Evolutionary conservation across 148 eudicot species (phyloP), one percentile per base, ranked within the genome.

Genomic region (Arctostaphylos glauca): DNA sequence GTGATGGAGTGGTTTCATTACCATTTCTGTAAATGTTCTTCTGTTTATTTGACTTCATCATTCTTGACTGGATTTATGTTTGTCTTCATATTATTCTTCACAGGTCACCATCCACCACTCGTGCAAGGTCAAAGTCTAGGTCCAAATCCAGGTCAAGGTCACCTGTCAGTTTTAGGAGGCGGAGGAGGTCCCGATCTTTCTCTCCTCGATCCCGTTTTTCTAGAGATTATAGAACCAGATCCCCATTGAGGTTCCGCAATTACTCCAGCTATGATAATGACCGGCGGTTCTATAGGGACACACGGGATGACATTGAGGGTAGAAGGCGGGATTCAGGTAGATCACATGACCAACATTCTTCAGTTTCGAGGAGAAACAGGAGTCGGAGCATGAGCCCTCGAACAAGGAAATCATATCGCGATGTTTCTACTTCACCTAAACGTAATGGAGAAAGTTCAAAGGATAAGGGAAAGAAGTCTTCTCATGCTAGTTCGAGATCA

Each of bases 311-410:
- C 13, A 80, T 86, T 83, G 91, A 88, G 83, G 84, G 83, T 78
- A 87, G 93, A 82, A 89, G 95, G 68, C 82, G 91, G 64, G 92
- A 91, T 75, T 86, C 86, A 25, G 89, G 84, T 76, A 89, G 93
- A 25, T 91, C 87, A 31, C 84, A 85, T 80, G 94, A 92, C 82
- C 85, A 88, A 53, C 90, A 78, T 86, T 87, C 89, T 72, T 90
- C 92, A 82, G 81, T 84, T 84, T 90, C 88, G 13, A 88, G 95
- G 84, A 92, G 98, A 89, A 87, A 91, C 73, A 90, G 88, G 86
- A 93, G 93, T 88, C 86, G 97, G 90, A 95, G 97, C 84, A 78
- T 74, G 25, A 93, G 92, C 84, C 98, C 98, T 68, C 90, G 89
- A 68, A 82, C 66, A 76, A 92, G 89, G 86, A 95, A 91, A 84